A percentile compares a stretch with the other conserved stretches of the same genome.
These are phyloP conservation scores for Solanum pinnatisectum DNA, from an alignment of 257 asterid genomes.

Conservation along the genomic window DNA sequence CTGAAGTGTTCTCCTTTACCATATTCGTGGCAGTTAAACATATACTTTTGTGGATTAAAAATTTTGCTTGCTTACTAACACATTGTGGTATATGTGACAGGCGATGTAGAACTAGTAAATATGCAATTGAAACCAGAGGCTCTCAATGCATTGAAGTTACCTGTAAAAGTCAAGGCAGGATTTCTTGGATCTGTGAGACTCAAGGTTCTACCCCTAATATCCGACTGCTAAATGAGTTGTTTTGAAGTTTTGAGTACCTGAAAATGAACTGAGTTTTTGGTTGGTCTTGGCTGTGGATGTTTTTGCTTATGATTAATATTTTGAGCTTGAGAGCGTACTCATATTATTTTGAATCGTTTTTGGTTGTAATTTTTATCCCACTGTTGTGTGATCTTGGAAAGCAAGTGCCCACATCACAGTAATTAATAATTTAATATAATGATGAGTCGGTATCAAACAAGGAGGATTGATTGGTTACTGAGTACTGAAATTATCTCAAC, in stretches of 20 bases:
- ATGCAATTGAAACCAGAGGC: constrained; percentile 99
- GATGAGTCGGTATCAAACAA: background rate
- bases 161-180: constrained; percentile 96
- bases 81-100: constrained; percentile 26
- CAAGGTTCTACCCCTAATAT: constrained; percentile 48
- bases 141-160: constrained; percentile 92
- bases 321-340: background rate
- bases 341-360: background rate
- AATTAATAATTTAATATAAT: background rate
- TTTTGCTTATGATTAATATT: background rate
- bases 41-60: background rate
- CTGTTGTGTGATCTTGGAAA: background rate
- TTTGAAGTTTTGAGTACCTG: background rate
- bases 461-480: background rate
- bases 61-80: background rate
- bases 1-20: background rate
- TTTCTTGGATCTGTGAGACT: constrained; percentile 97
- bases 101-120: constrained; percentile 86
- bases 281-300: background rate
- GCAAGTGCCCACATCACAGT: background rate
- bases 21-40: background rate
- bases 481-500: background rate
- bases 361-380: background rate
- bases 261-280: background rate
- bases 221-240: background rate